Conservation (phyloP, 352 stramenopile species). For the Phytophthora podocarpi region DNA sequence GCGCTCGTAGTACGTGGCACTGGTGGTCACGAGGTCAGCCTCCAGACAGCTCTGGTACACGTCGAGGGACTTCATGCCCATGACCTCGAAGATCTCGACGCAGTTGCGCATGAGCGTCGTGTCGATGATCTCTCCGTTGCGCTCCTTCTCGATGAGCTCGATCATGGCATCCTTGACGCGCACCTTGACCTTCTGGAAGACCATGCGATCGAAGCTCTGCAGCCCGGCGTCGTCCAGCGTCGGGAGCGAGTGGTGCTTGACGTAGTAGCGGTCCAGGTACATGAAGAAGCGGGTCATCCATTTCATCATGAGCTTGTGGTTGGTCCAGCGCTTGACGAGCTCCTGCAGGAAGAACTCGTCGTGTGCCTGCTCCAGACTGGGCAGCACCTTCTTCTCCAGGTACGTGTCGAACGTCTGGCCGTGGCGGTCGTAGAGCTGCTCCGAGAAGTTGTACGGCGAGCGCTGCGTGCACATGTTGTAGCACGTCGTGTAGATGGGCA, state of each 20-base stretch:
- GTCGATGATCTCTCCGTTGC: slow-evolving; percentile 98
- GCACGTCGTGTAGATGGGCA: slow-evolving; percentile 92
- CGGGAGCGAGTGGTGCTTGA: slow-evolving; percentile 97
- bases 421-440: slow-evolving; percentile 98
- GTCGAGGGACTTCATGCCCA: slow-evolving; percentile 96
- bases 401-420: slow-evolving; percentile 91
- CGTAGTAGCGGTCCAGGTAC: slow-evolving; percentile 98
- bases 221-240: slow-evolving; percentile 93
- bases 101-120: slow-evolving; percentile 96
- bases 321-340: slow-evolving; percentile 96
- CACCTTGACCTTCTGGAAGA: slow-evolving; percentile 87
- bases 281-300: slow-evolving; percentile 99
- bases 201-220: slow-evolving; percentile 82
- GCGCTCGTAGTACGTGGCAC: slow-evolving; percentile 94
- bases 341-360: slow-evolving; percentile 97
- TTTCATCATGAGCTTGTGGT: slow-evolving; percentile 99
- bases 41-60: slow-evolving; percentile 98
- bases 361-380: slow-evolving; percentile 85
- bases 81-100: slow-evolving; percentile 98
- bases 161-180: slow-evolving; percentile 92
- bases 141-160: slow-evolving; percentile 97
- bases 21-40: slow-evolving; percentile 91
- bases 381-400: slow-evolving; percentile 91
- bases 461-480: slow-evolving; percentile 99
- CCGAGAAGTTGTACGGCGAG: slow-evolving; percentile 99